Percentiles rank a stretch among this genome's conserved stretches.
phyloP scores from a whole-genome alignment of 2,329 filamentous ascomycete genomes.

The Fusarium abutilonis region DNA sequence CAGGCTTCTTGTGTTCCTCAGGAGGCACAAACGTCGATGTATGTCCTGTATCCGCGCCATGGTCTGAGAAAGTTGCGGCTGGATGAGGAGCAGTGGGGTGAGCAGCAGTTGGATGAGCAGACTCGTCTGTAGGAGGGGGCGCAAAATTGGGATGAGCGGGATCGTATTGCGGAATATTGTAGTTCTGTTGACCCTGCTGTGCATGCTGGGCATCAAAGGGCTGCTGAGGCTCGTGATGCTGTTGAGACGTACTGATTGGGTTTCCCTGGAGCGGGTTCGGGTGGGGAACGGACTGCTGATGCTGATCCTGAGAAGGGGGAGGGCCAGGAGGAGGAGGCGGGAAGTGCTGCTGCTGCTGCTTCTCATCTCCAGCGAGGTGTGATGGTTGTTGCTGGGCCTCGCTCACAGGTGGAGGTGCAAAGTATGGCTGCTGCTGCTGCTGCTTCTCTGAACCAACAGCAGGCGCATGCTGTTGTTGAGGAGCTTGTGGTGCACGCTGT shows the following conservation, averaged over 20 bases:
- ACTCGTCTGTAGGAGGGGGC: constrained; percentile 39
- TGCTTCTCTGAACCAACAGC: constrained; percentile 1
- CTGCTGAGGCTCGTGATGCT: constrained; percentile 13
- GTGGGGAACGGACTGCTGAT: constrained; percentile 30
- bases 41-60: constrained; percentile 5
- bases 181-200: constrained; percentile 35
- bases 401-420: constrained; percentile 2
- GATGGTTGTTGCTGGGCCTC: constrained; percentile 14
- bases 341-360: constrained; percentile 37
- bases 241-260: constrained; percentile 20
- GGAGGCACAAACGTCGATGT: constrained; percentile 19
- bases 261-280: constrained; percentile 38
- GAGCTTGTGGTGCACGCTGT: neutral
- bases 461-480: neutral
- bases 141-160: constrained; percentile 48
- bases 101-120: constrained; percentile 5
- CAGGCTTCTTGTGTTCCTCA: constrained; percentile 39
- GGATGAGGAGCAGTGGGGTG: constrained; percentile 4
- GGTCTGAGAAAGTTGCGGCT: neutral
- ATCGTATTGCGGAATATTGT: constrained; percentile 47
- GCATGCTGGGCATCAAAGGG: constrained; percentile 3
- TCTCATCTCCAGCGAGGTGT: constrained; percentile 10
- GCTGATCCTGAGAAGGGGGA: constrained; percentile 35
- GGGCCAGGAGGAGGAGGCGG: constrained; percentile 44
- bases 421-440: constrained; percentile 19